Evolutionary conservation across 257 asterid species (phyloP).

Genomic region (Solanum sparsipilum): DNA sequence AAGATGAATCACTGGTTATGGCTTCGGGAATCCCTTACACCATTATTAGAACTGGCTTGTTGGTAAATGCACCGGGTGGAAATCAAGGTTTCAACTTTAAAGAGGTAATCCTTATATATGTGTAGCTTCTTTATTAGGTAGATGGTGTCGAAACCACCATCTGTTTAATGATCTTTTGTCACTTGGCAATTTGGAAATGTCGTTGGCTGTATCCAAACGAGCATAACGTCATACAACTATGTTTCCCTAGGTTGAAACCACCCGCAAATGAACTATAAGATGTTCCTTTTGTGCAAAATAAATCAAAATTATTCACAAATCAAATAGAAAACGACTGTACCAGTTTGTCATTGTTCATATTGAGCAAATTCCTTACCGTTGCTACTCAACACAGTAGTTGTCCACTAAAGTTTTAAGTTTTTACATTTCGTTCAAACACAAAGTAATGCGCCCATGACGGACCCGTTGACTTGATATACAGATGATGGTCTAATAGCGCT

Average conservation of each 20-base stretch:
- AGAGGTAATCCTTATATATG: constrained; percentile 32
- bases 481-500: neutral
- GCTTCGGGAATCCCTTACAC: constrained; percentile 65
- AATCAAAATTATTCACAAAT: neutral
- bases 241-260: neutral
- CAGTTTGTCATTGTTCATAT: neutral
- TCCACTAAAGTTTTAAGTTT: neutral
- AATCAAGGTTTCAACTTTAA: constrained; percentile 67
- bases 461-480: neutral
- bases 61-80: constrained; percentile 58
- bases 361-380: neutral
- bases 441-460: neutral
- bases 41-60: constrained; percentile 62
- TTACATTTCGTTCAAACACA: neutral
- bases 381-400: neutral
- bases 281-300: neutral
- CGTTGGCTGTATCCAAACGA: neutral
- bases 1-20: constrained; percentile 51
- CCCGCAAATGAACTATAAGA: neutral
- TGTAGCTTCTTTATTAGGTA: neutral
- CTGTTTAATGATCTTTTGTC: neutral
- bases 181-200: neutral
- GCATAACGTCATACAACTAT: neutral
- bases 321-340: neutral
- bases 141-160: neutral